phyloP scores from a whole-genome alignment of 2,329 filamentous ascomycete genomes.

The Cercospora janseana region DNA sequence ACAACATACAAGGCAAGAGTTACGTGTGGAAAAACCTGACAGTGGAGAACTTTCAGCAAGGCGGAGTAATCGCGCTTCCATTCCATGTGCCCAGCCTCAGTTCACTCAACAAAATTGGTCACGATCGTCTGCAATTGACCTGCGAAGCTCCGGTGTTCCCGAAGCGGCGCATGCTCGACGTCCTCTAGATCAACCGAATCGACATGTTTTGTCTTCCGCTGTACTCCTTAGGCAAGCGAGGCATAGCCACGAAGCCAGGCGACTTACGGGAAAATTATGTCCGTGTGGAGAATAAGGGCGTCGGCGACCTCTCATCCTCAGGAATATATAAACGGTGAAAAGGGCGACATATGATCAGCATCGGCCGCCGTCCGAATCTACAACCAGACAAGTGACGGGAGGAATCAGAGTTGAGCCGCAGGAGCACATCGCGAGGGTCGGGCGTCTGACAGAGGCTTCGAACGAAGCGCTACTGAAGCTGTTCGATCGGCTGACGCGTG shows the following conservation, averaged over 20 bases:
- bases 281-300: background rate
- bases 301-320: background rate
- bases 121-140: background rate
- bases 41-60: background rate
- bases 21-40: background rate
- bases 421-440: constrained; percentile 3
- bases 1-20: background rate
- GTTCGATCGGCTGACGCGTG: background rate
- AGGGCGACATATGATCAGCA: background rate
- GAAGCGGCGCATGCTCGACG: constrained; percentile 14
- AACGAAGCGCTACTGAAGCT: background rate
- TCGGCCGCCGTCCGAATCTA: background rate
- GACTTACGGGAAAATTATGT: background rate
- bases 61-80: background rate
- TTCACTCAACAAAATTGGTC: background rate
- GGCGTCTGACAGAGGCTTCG: background rate
- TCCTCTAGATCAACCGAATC: constrained; percentile 9
- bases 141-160: constrained; percentile 2
- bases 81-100: background rate
- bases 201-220: constrained; percentile 16
- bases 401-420: constrained; percentile 2
- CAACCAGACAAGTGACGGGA: background rate
- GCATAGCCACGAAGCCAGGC: background rate
- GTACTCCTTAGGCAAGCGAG: constrained; percentile 8
- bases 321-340: background rate